Evolutionary conservation across 148 eudicot genomes (phyloP).

Genomic region (Nyssa sinensis): DNA sequence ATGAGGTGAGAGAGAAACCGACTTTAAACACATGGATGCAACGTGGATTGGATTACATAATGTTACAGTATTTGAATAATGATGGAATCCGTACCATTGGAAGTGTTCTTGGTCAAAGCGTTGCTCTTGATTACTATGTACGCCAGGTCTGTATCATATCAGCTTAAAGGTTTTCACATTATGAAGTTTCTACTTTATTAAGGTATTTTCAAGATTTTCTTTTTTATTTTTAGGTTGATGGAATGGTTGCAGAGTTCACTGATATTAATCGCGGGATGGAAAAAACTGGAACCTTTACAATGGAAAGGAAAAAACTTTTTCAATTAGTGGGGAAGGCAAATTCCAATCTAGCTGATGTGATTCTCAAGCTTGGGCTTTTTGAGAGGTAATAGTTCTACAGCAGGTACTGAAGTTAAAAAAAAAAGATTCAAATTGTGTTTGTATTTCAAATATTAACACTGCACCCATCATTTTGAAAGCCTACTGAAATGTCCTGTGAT

Average conservation of each 20-base stretch:
- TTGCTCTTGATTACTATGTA: slow-evolving; percentile 95
- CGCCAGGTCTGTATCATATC: slow-evolving; percentile 64
- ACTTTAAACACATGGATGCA: slow-evolving; percentile 84
- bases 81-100: slow-evolving; percentile 96
- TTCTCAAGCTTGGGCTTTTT: slow-evolving; percentile 93
- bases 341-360: slow-evolving; percentile 93
- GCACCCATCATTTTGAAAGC: neutral
- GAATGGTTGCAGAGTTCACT: slow-evolving; percentile 96
- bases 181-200: neutral
- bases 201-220: slow-evolving; percentile 13
- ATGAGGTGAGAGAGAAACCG: slow-evolving; percentile 85
- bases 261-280: slow-evolving; percentile 98
- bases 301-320: slow-evolving; percentile 91
- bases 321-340: slow-evolving; percentile 96
- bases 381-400: slow-evolving; percentile 57
- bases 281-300: slow-evolving; percentile 88
- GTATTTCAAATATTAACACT: neutral
- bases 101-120: slow-evolving; percentile 98
- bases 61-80: slow-evolving; percentile 71
- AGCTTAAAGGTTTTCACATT: slow-evolving; percentile 3
- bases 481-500: neutral
- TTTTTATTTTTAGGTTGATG: slow-evolving; percentile 67
- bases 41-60: slow-evolving; percentile 85
- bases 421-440: neutral
- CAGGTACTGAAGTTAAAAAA: neutral